These are phyloP conservation scores for Dioscorea alata DNA, from an alignment of 106 monocot genomes.

Conservation along the genomic window DNA sequence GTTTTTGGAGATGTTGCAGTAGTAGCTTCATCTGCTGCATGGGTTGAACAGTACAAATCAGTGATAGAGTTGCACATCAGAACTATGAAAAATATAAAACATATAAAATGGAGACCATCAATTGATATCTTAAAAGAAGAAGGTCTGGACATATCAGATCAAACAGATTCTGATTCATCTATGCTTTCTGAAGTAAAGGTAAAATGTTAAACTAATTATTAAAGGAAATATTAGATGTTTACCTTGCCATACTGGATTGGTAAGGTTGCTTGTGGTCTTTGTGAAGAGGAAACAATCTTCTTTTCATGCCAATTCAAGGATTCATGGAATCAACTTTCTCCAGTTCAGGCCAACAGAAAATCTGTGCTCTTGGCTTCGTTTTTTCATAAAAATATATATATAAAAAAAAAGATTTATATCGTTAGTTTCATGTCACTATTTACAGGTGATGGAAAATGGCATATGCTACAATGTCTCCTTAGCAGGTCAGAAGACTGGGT, in stretches of 20 bases:
- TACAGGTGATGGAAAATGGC: slow-evolving; percentile 90
- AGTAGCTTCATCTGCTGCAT: slow-evolving; percentile 95
- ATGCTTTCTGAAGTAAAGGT: slow-evolving; percentile 50
- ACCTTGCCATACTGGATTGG: too few species aligned
- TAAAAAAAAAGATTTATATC: too few species aligned
- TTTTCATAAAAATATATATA: too few species aligned
- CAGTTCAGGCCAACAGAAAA: too few species aligned
- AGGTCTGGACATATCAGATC: slow-evolving; percentile 58
- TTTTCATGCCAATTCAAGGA: too few species aligned
- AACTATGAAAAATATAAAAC: slow-evolving; percentile 35
- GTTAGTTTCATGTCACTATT: background rate
- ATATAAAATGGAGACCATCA: slow-evolving; percentile 84
- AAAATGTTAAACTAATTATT: background rate
- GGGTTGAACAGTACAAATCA: slow-evolving; percentile 91
- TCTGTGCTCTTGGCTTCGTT: too few species aligned
- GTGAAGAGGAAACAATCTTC: too few species aligned
- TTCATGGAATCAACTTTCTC: too few species aligned
- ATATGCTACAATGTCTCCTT: slow-evolving; percentile 60
- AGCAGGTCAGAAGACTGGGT: slow-evolving; percentile 92
- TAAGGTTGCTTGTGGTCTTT: too few species aligned
- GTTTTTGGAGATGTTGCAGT: slow-evolving; percentile 84
- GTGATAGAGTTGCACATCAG: slow-evolving; percentile 54
- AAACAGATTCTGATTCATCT: slow-evolving; percentile 17
- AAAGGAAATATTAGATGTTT: too few species aligned
- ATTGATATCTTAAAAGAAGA: slow-evolving; percentile 90